phyloP scores from a whole-genome alignment of 805 yeast species.

The Ogataea neopini region DNA sequence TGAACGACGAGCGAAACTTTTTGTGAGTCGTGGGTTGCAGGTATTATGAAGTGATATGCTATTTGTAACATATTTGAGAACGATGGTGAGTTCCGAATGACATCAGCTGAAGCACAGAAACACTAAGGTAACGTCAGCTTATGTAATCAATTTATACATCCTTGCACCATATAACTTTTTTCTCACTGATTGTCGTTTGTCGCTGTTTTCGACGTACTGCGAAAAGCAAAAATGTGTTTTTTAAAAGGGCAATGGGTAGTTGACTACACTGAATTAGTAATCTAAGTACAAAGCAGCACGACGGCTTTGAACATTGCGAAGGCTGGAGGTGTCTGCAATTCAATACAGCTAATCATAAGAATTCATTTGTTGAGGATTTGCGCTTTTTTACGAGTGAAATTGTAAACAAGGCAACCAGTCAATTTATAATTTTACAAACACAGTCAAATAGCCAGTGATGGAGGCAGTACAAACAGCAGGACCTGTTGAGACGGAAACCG shows the following conservation, averaged over 20 bases:
- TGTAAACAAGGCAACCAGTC: not conserved
- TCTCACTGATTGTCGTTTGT: not conserved
- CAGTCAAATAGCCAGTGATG: constrained; percentile 10
- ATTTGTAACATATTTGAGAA: no score
- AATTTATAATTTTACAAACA: not conserved
- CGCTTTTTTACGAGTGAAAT: not conserved
- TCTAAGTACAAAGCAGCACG: not conserved
- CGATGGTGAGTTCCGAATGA: no score
- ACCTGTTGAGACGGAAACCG: constrained; percentile 3
- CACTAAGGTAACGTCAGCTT: no score
- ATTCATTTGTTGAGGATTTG: not conserved
- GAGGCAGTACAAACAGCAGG: constrained; percentile 13
- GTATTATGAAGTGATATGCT: no score
- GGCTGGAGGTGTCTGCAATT: not conserved
- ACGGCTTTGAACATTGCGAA: not conserved
- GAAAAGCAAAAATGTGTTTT: not conserved
- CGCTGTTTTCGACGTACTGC: constrained; percentile 2
- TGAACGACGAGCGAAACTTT: not conserved
- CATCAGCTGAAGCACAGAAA: no score
- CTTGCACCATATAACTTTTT: not conserved
- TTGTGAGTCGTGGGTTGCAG: no score
- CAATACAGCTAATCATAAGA: not conserved
- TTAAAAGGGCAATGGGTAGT: not conserved
- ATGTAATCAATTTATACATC: not conserved
- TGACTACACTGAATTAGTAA: not conserved